Percentiles rank a stretch among this genome's conserved stretches.
These are phyloP conservation scores for Vanrija humicola DNA, from an alignment of 1,284 basidiomycete species.

Conservation along the genomic window DNA sequence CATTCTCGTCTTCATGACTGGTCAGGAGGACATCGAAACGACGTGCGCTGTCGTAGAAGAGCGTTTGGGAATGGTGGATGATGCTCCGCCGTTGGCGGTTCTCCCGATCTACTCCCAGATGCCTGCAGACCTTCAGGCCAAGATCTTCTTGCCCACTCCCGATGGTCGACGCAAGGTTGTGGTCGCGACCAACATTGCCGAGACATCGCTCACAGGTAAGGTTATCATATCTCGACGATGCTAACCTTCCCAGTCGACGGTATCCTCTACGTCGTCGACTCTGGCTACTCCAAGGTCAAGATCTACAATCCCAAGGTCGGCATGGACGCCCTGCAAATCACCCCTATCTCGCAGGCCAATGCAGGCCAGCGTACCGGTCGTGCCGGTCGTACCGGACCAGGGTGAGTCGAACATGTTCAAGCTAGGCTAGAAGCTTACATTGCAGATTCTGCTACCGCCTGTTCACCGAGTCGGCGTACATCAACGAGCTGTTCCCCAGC, in stretches of 20 bases:
- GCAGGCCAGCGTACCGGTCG: slow-evolving; percentile 92
- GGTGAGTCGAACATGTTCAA: slow-evolving; percentile 54
- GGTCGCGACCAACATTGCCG: slow-evolving; percentile 98
- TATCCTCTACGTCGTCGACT: slow-evolving; percentile 94
- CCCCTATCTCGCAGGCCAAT: slow-evolving; percentile 97
- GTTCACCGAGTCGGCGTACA: slow-evolving; percentile 93
- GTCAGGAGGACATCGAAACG: slow-evolving; percentile 97
- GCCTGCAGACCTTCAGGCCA: slow-evolving; percentile 97
- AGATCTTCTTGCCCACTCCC: slow-evolving; percentile 92
- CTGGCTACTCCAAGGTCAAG: slow-evolving; percentile 95
- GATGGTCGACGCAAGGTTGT: slow-evolving; percentile 95
- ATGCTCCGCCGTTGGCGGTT: slow-evolving; percentile 78
- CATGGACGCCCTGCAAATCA: slow-evolving; percentile 98
- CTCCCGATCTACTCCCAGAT: slow-evolving; percentile 99
- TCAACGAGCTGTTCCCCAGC: slow-evolving; percentile 93
- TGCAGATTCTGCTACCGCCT: slow-evolving; percentile 86
- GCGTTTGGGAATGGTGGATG: slow-evolving; percentile 83
- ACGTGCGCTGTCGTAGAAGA: slow-evolving; percentile 90
- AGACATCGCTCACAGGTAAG: slow-evolving; percentile 88
- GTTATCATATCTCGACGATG: slow-evolving; percentile 7
- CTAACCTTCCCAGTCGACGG: slow-evolving; percentile 71
- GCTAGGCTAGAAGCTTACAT: too few relatives aligned
- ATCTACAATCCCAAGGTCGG: slow-evolving; percentile 99
- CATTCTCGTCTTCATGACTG: slow-evolving; percentile 98
- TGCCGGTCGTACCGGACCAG: slow-evolving; percentile 91